phyloP scores from a whole-genome alignment of 2,329 filamentous ascomycete genomes.

The Boeremia lycopersici region DNA sequence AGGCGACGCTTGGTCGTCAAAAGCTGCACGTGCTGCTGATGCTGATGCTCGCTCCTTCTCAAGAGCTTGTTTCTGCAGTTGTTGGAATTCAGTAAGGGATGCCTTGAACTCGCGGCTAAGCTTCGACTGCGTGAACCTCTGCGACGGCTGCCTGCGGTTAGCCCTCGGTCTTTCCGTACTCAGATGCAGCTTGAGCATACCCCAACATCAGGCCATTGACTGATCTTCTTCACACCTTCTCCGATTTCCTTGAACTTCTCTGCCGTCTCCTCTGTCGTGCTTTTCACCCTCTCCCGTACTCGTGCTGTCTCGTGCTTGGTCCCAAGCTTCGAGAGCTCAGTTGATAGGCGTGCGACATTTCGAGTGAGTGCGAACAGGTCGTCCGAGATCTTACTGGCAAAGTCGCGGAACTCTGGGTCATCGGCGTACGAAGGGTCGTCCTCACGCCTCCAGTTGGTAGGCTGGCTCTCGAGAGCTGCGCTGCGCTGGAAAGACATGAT shows the following conservation, averaged over 20 bases:
- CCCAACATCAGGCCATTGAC: slow-evolving; percentile 73
- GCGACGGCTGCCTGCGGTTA: slow-evolving; percentile 69
- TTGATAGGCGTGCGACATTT: slow-evolving; percentile 83
- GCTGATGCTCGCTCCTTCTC: slow-evolving; percentile 92
- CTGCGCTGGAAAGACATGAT: slow-evolving; percentile 91
- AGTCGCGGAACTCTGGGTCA: slow-evolving; percentile 86
- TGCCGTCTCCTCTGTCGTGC: slow-evolving; percentile 83
- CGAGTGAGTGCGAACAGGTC: slow-evolving; percentile 88
- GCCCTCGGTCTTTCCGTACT: slow-evolving; percentile 19
- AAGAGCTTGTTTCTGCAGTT: slow-evolving; percentile 84
- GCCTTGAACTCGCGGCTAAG: slow-evolving; percentile 91
- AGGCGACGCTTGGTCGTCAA: slow-evolving; percentile 63
- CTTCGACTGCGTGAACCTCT: slow-evolving; percentile 96
- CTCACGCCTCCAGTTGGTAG: slow-evolving; percentile 68
- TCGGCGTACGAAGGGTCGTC: slow-evolving; percentile 81
- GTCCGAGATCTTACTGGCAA: slow-evolving; percentile 83
- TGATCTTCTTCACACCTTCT: slow-evolving; percentile 90
- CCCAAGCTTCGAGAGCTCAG: slow-evolving; percentile 83
- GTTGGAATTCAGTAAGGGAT: slow-evolving; percentile 88
- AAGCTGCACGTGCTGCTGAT: slow-evolving; percentile 78
- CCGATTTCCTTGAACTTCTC: slow-evolving; percentile 88
- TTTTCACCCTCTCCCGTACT: slow-evolving; percentile 87
- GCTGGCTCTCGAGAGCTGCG: slow-evolving; percentile 81
- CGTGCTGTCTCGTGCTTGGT: slow-evolving; percentile 91
- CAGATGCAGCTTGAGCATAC: slow-evolving; percentile 59